phyloP scores from a whole-genome alignment of 371 early-diverging fungal species.

The Actinomortierella wolfii region DNA sequence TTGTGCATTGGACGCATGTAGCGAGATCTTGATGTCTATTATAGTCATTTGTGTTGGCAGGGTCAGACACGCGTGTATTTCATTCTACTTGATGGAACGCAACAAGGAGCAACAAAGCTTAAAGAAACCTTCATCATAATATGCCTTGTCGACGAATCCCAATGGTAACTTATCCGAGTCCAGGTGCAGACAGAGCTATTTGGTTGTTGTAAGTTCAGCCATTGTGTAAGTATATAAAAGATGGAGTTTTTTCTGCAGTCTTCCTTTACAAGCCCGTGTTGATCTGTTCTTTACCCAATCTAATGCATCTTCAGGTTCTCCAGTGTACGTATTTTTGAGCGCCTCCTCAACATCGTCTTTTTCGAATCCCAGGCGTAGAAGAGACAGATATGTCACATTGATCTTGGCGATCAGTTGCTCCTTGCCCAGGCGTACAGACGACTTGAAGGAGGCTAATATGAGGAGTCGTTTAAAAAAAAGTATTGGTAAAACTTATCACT shows the following conservation, averaged over 20 bases:
- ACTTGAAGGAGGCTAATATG: conserved; percentile 31
- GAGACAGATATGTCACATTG: conserved; percentile 55
- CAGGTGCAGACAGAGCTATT: conserved; percentile 56
- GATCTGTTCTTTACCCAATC: conserved; percentile 70
- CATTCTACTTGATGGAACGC: background rate
- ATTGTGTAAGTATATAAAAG: too few relatives aligned
- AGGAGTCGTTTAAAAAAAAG: background rate
- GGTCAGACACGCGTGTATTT: background rate
- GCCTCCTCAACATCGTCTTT: conserved; percentile 53
- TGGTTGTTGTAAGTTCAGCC: too few relatives aligned
- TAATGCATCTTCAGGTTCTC: conserved; percentile 53
- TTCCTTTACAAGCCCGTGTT: too few relatives aligned
- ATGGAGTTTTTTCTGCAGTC: too few relatives aligned
- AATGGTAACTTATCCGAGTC: conserved; percentile 62
- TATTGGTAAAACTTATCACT: background rate
- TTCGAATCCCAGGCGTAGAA: conserved; percentile 56
- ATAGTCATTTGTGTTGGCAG: background rate
- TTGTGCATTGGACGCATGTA: conserved; percentile 13
- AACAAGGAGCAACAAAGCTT: background rate
- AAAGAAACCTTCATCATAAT: conserved; percentile 54
- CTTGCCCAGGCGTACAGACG: conserved; percentile 22
- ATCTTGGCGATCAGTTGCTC: conserved; percentile 53
- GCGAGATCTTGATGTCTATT: conserved; percentile 30
- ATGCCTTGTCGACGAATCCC: conserved; percentile 63
- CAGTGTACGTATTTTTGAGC: conserved; percentile 50